Base-by-base conservation (phyloP, 2,329 filamentous ascomycete genomes). In the Macrophomina tecta region DNA sequence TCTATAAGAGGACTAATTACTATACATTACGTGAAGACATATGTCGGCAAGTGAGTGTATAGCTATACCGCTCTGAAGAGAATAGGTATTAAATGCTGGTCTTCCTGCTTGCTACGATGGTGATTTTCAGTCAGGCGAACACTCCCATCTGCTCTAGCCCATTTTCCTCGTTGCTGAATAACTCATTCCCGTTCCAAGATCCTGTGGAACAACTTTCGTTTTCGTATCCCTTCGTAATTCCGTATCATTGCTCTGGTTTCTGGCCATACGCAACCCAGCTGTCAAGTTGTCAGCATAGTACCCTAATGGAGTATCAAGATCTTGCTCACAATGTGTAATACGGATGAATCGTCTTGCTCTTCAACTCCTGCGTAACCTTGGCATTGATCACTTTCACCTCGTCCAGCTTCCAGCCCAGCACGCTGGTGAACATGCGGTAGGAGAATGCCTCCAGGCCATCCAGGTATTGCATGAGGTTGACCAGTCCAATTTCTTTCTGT, bases 401-500 rank as follows among this genome's bases (percentile, higher is more conserved):
- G 38, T 80, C 76, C 32, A 78, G 73, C 53, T 70, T 76, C 81
- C 81, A 83, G 7, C 78, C 78, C 18, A 83, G 69, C 5, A 73
- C 75, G 45, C 78, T 70, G 5, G 80, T 82, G 60, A 82, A 73
- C 46, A 82, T 71, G 4, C 79, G 78, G 68, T 82, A 72, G 58
- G 79, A 79, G 66, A 80, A 81, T 2, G 77, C 80, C 69, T 82
- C 79, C 11, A 82, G 69, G 0, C 78, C 79, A 16, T 82, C 77
- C 2, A 79, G 71, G 49, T 78, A 77, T 62, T 82, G 80, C 63
- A 79, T 73, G 67, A 79, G 72, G 61, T 80, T 82, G 74, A 70
- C 70, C 8, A 68, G 52, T 2, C 70, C 71, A 61, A 68, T 45
- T 12, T 62, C 58, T 49, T 62, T 62, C 58, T 61, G n/a, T 14